These are phyloP conservation scores for Cladophialophora psammophila DNA, from an alignment of 2,329 filamentous ascomycete genomes.

Conservation along the genomic window DNA sequence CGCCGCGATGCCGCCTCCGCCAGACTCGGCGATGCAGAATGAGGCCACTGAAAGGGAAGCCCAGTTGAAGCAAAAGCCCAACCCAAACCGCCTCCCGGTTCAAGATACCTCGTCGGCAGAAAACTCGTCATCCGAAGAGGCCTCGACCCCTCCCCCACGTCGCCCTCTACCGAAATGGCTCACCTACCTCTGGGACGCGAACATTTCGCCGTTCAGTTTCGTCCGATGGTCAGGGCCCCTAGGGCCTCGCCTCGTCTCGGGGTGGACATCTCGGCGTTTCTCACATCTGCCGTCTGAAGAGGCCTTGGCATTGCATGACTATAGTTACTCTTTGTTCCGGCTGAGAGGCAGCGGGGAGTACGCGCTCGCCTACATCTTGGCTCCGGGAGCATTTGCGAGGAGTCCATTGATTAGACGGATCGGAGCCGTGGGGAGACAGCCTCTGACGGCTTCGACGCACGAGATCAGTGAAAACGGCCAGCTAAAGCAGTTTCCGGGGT, in stretches of 20 bases:
- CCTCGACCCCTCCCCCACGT: constrained; percentile 56
- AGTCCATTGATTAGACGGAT: constrained; percentile 87
- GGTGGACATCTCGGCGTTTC: constrained; percentile 93
- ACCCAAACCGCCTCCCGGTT: constrained; percentile 28
- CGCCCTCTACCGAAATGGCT: constrained; percentile 82
- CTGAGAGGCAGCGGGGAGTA: constrained; percentile 94
- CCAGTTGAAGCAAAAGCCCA: constrained; percentile 32
- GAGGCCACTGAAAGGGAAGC: constrained; percentile 43
- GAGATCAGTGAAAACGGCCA: constrained; percentile 5
- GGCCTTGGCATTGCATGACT: constrained; percentile 85
- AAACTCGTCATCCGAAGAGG: constrained; percentile 39
- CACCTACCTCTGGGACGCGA: constrained; percentile 94
- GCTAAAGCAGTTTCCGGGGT: constrained; percentile 29
- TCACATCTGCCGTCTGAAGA: constrained; percentile 83
- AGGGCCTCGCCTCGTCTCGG: constrained; percentile 88
- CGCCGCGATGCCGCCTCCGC: constrained; percentile 79
- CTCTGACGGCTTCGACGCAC: constrained; percentile 44
- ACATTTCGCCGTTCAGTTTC: constrained; percentile 92
- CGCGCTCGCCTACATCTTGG: constrained; percentile 87
- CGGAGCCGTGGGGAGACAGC: constrained; percentile 81
- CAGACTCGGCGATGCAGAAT: constrained; percentile 77
- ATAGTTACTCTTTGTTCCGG: constrained; percentile 92
- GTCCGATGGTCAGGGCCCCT: constrained; percentile 88
- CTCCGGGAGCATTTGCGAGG: constrained; percentile 90
- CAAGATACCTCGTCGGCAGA: background rate